Base-by-base conservation (phyloP, 495 filamentous ascomycete genomes). In the Talaromyces trachyspermus region DNA sequence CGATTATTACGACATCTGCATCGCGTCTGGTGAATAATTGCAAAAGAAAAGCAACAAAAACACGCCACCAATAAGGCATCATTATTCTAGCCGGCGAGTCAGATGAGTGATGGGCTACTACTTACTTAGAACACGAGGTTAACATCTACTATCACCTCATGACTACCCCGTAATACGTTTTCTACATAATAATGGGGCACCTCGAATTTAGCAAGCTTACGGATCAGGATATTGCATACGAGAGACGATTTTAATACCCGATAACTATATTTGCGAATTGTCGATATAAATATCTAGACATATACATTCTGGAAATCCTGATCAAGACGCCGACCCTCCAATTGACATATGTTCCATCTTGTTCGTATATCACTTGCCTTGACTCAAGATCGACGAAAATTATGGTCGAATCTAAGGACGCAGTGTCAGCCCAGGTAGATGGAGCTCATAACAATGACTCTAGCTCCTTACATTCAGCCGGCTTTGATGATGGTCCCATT, bases 391-490 rank as follows among this genome's bases (percentile, higher is more conserved):
- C 10, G 7, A 46, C 7, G 19, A 46, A 18, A n/a, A 46, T n/a
- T 46, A 46, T 46, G 29, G 43, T 18, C 10, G 43, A 35, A 25
- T 35, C 45, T 22, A 37, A 37, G 15, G 9, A 20, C 22, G 45
- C 32, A 15, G 23, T 24, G 7, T 27, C 45, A 4, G 20, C 20
- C 12, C 22, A 39, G 4, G 19, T 27, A 11, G 32, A 19, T 11
- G 37, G 48, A 25, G 18, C 44, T 40, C 14, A 20, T 35, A 41
- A 19, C 24, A 46, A 47, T 43, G 22, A 36, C 41, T 47, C 17
- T 24, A 14, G 40, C 44, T 46, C 18, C 43, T 36, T 20, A 27
- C 43, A 50, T 11, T 29, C 19, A 24, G 48, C 50, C 14, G 40
- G 40, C 19, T 25, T 49, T 33, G 38, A 37, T 33, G 38, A 37